A percentile compares a stretch with the other conserved stretches of the same genome.
Conservation (phyloP, 495 filamentous ascomycete genomes). For the Thozetella sp. region DNA sequence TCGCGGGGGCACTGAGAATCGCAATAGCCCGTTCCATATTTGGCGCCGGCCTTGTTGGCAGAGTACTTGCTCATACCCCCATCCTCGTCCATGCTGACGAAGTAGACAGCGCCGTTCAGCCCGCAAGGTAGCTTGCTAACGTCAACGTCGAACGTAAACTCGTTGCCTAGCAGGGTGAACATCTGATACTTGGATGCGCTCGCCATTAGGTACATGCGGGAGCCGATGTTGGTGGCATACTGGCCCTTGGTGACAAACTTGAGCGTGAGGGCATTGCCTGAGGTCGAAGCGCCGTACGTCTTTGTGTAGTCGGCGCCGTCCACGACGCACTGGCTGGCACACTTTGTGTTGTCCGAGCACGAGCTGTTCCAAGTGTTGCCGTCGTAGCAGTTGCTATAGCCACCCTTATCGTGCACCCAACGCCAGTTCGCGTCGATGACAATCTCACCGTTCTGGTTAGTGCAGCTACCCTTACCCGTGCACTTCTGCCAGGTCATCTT, state of each 20-base stretch:
- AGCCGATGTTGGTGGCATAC: slow-evolving; percentile 47
- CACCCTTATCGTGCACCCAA: slow-evolving; percentile 37
- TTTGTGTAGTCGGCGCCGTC: slow-evolving; percentile 46
- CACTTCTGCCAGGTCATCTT: slow-evolving; percentile 57
- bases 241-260: slow-evolving; percentile 56
- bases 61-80: slow-evolving; percentile 49
- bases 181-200: slow-evolving; percentile 52
- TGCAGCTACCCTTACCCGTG: slow-evolving; percentile 46
- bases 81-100: slow-evolving; percentile 55
- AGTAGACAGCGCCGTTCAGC: slow-evolving; percentile 58
- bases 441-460: slow-evolving; percentile 29
- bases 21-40: slow-evolving; percentile 60
- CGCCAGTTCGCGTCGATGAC: slow-evolving; percentile 48
- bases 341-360: slow-evolving; percentile 32
- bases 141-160: slow-evolving; percentile 62
- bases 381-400: slow-evolving; percentile 39
- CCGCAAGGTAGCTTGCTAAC: slow-evolving; percentile 49
- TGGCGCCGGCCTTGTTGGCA: slow-evolving; percentile 56
- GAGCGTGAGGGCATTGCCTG: slow-evolving; percentile 42
- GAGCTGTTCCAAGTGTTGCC: slow-evolving; percentile 45
- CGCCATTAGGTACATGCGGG: slow-evolving; percentile 57
- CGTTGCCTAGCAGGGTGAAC: slow-evolving; percentile 52
- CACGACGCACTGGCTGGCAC: slow-evolving; percentile 43
- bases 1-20: slow-evolving; percentile 55
- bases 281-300: slow-evolving; percentile 46